Evolutionary conservation across 2,329 filamentous ascomycete genomes (phyloP).

Genomic region (Curvularia sp.): DNA sequence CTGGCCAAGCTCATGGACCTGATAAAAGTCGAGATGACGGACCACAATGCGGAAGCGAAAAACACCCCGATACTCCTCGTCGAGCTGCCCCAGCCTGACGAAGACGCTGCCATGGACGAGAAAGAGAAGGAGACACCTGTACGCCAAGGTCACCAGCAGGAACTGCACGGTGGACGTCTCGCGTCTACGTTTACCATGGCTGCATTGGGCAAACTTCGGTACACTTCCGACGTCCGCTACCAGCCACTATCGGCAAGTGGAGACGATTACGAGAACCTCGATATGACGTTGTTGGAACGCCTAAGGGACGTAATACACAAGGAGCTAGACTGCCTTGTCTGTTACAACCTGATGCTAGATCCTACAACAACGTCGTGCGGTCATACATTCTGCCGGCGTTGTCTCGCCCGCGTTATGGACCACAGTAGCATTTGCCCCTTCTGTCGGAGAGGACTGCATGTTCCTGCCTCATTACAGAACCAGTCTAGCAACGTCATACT

Average conservation of each 20-base stretch:
- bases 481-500: constrained; percentile 69
- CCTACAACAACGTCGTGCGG: constrained; percentile 86
- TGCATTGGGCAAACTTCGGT: constrained; percentile 65
- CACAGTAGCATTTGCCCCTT: constrained; percentile 81
- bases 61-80: constrained; percentile 51
- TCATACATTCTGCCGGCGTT: constrained; percentile 86
- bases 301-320: constrained; percentile 68
- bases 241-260: constrained; percentile 45
- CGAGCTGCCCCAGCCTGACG: constrained; percentile 49
- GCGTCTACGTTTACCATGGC: constrained; percentile 72
- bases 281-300: constrained; percentile 61
- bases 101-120: constrained; percentile 48
- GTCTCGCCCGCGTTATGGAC: constrained; percentile 76
- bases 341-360: constrained; percentile 80
- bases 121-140: constrained; percentile 41
- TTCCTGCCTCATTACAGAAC: constrained; percentile 57
- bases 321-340: constrained; percentile 88
- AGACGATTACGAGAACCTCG: constrained; percentile 52
- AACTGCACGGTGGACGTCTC: constrained; percentile 65
- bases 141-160: constrained; percentile 44
- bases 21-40: constrained; percentile 59
- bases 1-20: constrained; percentile 72
- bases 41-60: constrained; percentile 43
- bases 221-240: constrained; percentile 64
- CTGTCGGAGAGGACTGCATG: constrained; percentile 71